Percentiles rank a stretch among this genome's conserved stretches.
These are phyloP conservation scores for Osmanthus fragrans DNA, from an alignment of 257 asterid species.

Conservation along the genomic window DNA sequence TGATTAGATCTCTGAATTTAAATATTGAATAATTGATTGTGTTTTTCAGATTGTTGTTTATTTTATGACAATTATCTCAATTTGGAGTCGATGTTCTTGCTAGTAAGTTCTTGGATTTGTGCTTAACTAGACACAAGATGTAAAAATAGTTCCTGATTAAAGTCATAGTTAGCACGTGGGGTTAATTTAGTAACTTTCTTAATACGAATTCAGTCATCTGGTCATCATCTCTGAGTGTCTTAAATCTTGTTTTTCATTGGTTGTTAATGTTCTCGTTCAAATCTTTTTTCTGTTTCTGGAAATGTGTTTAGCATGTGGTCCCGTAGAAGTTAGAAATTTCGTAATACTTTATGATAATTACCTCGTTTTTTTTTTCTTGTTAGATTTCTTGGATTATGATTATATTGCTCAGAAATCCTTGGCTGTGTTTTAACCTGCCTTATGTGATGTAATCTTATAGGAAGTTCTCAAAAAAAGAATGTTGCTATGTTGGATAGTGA, in stretches of 20 bases:
- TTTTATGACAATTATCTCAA: background rate
- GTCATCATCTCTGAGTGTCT: background rate
- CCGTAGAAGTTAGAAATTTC: background rate
- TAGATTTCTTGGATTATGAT: conserved; percentile 21
- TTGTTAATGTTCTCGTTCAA: background rate
- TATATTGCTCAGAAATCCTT: background rate
- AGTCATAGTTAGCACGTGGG: background rate
- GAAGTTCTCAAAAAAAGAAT: conserved; percentile 72
- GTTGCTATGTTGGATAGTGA: conserved; percentile 84
- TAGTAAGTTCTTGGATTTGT: background rate
- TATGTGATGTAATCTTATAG: conserved; percentile 29
- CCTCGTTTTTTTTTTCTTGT: background rate
- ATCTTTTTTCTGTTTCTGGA: conserved; percentile 1
- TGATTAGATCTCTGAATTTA: background rate
- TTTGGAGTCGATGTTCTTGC: background rate
- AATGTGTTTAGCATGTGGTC: background rate
- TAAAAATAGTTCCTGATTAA: background rate
- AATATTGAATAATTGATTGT: background rate
- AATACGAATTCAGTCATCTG: background rate
- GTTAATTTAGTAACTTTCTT: background rate
- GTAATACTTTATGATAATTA: too few species aligned
- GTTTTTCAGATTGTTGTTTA: background rate
- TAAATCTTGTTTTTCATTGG: background rate
- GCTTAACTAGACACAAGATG: background rate
- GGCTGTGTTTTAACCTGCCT: background rate